Percentiles rank a stretch among this genome's conserved stretches.
Conservation (phyloP, 768 basidiomycete species). For the Amanita polypyramis region DNA sequence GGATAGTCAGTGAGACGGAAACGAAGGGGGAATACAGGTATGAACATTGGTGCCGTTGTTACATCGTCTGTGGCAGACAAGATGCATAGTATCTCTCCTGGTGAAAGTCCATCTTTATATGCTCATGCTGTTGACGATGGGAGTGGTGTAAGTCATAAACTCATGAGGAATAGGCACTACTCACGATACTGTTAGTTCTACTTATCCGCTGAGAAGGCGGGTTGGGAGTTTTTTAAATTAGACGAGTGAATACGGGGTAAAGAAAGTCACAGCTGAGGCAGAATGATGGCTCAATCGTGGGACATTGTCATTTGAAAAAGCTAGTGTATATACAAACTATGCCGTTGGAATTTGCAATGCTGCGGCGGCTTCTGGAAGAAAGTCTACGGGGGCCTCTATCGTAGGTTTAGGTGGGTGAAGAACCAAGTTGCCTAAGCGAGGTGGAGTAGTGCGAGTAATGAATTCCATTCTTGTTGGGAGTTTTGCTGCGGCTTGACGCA, state of each 20-base stretch:
- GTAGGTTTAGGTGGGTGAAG: conserved; percentile 32
- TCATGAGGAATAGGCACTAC: background rate
- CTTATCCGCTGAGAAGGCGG: background rate
- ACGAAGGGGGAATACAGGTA: background rate
- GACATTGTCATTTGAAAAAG: background rate
- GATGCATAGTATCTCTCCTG: background rate
- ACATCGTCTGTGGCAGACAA: background rate
- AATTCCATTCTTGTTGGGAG: conserved; percentile 87
- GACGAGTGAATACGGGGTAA: background rate
- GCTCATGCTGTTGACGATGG: background rate
- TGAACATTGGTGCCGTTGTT: no score
- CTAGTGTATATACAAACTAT: background rate
- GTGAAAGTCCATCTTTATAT: background rate
- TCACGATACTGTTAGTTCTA: background rate
- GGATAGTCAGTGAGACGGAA: background rate
- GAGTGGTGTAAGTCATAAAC: background rate
- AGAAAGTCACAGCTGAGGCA: background rate
- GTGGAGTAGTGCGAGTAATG: conserved; percentile 54
- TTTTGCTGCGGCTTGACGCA: conserved; percentile 81
- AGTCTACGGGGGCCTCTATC: background rate
- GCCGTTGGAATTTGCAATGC: background rate
- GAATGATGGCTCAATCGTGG: background rate
- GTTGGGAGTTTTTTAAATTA: background rate
- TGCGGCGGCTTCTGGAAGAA: background rate
- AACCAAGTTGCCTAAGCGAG: conserved; percentile 63